A percentile compares a stretch with the other conserved stretches of the same genome.
Conservation (phyloP, 306 rosid species). For the Rosa persica region DNA sequence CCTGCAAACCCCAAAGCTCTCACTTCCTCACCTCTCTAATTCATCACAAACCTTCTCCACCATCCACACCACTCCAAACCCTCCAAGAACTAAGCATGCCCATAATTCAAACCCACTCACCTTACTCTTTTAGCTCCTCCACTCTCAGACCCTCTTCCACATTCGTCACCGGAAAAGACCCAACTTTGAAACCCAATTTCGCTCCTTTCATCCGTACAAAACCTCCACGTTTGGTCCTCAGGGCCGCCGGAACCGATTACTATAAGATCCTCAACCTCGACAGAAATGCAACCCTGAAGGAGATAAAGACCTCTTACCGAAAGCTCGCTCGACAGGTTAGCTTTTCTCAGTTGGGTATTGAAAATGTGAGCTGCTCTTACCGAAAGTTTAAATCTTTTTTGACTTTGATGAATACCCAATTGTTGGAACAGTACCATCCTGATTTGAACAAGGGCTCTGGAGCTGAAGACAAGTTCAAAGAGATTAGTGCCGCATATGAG, state of each 20-base stretch:
- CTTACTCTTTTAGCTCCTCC: constrained; percentile 24
- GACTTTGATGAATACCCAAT: constrained; percentile 13
- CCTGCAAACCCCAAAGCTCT: not conserved
- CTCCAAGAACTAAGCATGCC: not conserved
- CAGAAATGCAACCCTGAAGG: constrained; percentile 65
- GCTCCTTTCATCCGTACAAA: constrained; percentile 25
- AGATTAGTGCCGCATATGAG: constrained; percentile 97
- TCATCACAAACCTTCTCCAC: not conserved
- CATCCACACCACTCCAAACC: not conserved
- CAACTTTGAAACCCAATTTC: constrained; percentile 27
- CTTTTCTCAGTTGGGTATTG: constrained; percentile 1
- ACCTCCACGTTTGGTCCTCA: constrained; percentile 28
- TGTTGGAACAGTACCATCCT: constrained; percentile 76
- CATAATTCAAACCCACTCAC: constrained; percentile 17
- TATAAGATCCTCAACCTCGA: constrained; percentile 67
- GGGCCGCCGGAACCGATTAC: constrained; percentile 54
- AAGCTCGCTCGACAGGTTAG: constrained; percentile 88
- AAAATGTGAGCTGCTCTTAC: not conserved
- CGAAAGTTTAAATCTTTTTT: not conserved
- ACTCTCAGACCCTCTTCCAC: constrained; percentile 35
- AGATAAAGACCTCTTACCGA: constrained; percentile 69
- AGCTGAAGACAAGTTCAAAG: constrained; percentile 92
- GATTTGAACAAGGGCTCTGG: constrained; percentile 62
- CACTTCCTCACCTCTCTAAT: not conserved
- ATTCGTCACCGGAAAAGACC: constrained; percentile 19